Evolutionary conservation across 805 yeast genomes (phyloP).

Genomic region (Wickerhamiella azyma): DNA sequence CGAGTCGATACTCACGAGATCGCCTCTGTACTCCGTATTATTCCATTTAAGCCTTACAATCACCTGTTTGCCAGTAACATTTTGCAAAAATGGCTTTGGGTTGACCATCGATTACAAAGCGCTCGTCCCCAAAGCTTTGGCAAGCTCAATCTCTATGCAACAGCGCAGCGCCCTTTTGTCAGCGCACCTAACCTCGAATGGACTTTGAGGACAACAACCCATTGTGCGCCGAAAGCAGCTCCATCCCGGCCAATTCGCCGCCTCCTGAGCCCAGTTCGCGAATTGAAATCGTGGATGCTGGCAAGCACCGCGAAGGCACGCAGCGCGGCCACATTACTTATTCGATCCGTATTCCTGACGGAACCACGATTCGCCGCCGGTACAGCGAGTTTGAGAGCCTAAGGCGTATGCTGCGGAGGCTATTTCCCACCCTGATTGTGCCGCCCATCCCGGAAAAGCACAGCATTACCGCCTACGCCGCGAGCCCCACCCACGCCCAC

Average conservation of each 20-base stretch:
- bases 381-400: conserved; percentile 87
- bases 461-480: conserved; percentile 37
- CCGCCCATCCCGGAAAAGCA: conserved; percentile 94
- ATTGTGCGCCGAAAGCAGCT: conserved; percentile 18
- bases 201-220: conserved; percentile 35
- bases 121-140: no score
- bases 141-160: no score
- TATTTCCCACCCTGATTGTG: conserved; percentile 67
- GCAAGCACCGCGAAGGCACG: conserved; percentile 70
- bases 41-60: conserved; percentile 82
- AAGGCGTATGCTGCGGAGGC: conserved; percentile 51
- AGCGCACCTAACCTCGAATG: no score
- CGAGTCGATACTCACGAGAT: conserved; percentile 64
- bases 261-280: conserved; percentile 4
- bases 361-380: conserved; percentile 57
- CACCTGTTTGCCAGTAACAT: conserved; percentile 56
- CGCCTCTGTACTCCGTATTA: conserved; percentile 74
- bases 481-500: conserved; percentile 32
- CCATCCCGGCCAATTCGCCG: neutral
- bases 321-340: conserved; percentile 70
- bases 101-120: conserved; percentile 5
- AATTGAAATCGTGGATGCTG: conserved; percentile 55
- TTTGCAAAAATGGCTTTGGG: conserved; percentile 43
- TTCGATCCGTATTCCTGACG: conserved; percentile 49
- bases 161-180: no score